Base-by-base conservation (phyloP, 2,329 filamentous ascomycete genomes). In the Chalara sp. region DNA sequence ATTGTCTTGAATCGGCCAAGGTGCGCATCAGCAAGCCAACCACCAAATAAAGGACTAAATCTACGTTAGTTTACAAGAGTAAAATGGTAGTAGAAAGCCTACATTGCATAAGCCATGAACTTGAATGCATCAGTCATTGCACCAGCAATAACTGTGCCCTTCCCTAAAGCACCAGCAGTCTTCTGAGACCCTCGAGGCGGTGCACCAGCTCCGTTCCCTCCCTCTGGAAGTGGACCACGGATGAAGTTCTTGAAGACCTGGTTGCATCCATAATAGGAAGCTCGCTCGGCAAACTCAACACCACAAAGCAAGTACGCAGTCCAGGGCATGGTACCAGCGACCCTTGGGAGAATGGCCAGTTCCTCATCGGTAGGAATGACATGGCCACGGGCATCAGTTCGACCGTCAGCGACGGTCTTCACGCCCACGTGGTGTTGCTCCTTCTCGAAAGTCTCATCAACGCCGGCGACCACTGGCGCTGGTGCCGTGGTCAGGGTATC, bases 201-300 rank as follows among this genome's bases (percentile, higher is more conserved):
- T 8, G 60, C 58, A 13, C 60, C 57, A 12, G 53, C 53, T 32
- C 54, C 55, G 41, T 57, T 60, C 6, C 63, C 64, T 28, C 70
- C 73, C 2, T 63, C 53, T 1, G 80, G 80, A 4, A 86, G 63
- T 3, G 78, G 76, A 8, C 75, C 76, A 59, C 83, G 76, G 58
- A 85, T 75, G 57, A 77, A 85, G 63, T 85, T 86, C 59, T 72
- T 73, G 64, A 81, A 81, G 6, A 62, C 68, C 0, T 74, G 76
- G 44, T 81, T 78, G 8, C 81, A 83, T 49, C 86, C 86, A 62
- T 89, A 89, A 76, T 87, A 89, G n/a, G 82, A 86, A 69, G 87
- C 88, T 45, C 86, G 81, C 69, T 89, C 86, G 70, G 83, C 86
- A 53, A 88, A 70, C 68, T 89, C 86, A 53, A 86, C 79, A 55